Base-by-base conservation (phyloP, 2,329 filamentous ascomycete genomes). In the Sarocladium strictum region DNA sequence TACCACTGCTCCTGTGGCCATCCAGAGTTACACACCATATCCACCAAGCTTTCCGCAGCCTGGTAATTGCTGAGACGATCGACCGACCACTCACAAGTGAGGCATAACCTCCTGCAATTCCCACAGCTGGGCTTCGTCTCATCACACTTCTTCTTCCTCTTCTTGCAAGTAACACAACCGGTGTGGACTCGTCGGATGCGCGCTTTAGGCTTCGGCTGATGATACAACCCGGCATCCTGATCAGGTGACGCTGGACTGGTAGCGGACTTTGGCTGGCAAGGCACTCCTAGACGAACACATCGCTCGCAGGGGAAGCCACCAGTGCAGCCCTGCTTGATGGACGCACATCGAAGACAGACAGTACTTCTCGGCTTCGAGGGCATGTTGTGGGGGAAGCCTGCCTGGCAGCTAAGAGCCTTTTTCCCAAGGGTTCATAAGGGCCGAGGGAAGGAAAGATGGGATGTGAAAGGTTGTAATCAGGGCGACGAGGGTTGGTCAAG, bases 131-230 rank as follows among this genome's bases (percentile, higher is more conserved):
- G 71, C n/a, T 56, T 57, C 2, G 54, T 59, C 55, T 75, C 67
- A 29, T 66, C 64, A 57, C 74, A 76, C 63, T 78, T 79, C 54
- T 78, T 75, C 58, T 73, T 78, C 14, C 69, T 61, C 38, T 60
- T 57, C 58, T 70, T 71, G 55, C 67, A 71, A 23, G 53, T 64
- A 15, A 61, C 55, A 37, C 69, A 71, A 7, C 67, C 68, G 7
- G 68, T 69, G 59, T 69, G 67, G 3, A 69, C 66, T 32, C 67
- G 59, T 9, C 64, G 60, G 32, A 69, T 69, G 40, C 63, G 63
- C 5, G 65, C 66, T 57, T 67, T 69, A 12, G 24, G 21, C 43
- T n/a, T 65, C 60, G 3, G 55, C 58, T 3, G 26, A 6, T 23
- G 29, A 19, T n/a, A 21, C 55, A 15, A 29, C 21, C 12, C 53